phyloP scores from a whole-genome alignment of 768 basidiomycete genomes.

The Mycena alexandri region DNA sequence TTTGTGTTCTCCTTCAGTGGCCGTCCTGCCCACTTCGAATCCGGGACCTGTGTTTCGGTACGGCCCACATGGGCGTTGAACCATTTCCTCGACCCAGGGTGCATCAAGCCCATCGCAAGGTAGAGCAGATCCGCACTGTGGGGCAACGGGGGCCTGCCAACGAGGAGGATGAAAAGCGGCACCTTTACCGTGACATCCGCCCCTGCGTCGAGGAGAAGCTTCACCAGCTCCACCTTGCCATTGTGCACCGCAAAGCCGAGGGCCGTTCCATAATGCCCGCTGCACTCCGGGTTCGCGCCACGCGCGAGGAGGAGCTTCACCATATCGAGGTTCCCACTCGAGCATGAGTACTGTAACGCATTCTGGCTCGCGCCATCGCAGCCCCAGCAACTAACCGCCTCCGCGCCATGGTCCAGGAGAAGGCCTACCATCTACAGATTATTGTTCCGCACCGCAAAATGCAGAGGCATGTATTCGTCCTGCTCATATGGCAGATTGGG shows the following conservation, averaged over 20 bases:
- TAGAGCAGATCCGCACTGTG: not conserved
- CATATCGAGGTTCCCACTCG: too few species aligned
- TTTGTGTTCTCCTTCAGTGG: conserved; percentile 5
- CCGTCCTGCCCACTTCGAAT: not conserved
- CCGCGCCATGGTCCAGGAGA: conserved; percentile 13
- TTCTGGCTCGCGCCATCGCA: not conserved
- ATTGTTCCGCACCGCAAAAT: conserved; percentile 4
- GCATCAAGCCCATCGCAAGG: not conserved
- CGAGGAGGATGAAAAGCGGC: not conserved
- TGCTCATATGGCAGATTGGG: not conserved
- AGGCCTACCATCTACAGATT: conserved; percentile 1
- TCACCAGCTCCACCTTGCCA: not conserved
- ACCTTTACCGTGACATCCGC: not conserved
- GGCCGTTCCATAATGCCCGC: not conserved
- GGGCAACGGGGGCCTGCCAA: not conserved
- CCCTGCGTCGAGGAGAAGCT: not conserved
- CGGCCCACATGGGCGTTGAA: not conserved
- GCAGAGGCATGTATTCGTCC: conserved; percentile 7
- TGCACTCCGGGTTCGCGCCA: not conserved
- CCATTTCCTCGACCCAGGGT: not conserved
- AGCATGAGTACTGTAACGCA: too few species aligned
- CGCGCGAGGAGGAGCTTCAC: not conserved
- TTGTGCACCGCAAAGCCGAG: conserved; percentile 15
- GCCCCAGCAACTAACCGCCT: conserved; percentile 1
- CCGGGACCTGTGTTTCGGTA: not conserved